Evolutionary conservation across 768 basidiomycete species (phyloP).

Genomic region (Hygrophoropsis aurantiaca): DNA sequence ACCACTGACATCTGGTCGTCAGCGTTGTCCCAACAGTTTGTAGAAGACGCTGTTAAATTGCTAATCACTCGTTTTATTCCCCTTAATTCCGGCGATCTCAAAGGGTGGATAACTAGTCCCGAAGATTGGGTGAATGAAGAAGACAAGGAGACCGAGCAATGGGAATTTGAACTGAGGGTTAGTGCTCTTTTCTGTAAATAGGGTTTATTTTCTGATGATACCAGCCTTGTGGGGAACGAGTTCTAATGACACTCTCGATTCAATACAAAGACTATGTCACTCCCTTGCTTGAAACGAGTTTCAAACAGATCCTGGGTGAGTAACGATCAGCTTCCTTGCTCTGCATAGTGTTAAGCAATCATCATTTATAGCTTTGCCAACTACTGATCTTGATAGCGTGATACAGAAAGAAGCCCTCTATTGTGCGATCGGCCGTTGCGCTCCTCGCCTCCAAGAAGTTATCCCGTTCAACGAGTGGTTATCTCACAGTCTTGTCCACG

Average conservation of each 20-base stretch:
- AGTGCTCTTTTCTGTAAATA: constrained; percentile 22
- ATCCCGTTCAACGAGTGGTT: constrained; percentile 77
- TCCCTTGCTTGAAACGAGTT: constrained; percentile 61
- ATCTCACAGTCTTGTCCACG: constrained; percentile 52
- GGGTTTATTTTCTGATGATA: background rate
- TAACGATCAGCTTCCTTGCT: background rate
- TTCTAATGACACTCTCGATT: constrained; percentile 74
- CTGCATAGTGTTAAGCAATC: background rate
- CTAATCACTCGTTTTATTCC: constrained; percentile 86
- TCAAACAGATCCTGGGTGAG: constrained; percentile 62
- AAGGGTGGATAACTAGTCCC: constrained; percentile 83
- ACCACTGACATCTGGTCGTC: constrained; percentile 12
- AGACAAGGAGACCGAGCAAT: constrained; percentile 86
- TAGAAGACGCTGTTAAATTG: constrained; percentile 70
- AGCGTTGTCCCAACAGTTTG: constrained; percentile 70
- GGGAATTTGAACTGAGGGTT: constrained; percentile 92
- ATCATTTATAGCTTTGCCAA: constrained; percentile 38
- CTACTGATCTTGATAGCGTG: constrained; percentile 54
- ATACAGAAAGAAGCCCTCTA: constrained; percentile 86
- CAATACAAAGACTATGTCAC: constrained; percentile 70
- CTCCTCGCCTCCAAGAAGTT: constrained; percentile 54
- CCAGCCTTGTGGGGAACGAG: constrained; percentile 92
- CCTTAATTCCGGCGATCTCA: constrained; percentile 76
- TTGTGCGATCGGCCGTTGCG: constrained; percentile 86
- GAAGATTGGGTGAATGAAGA: constrained; percentile 95